Conservation (phyloP, 352 stramenopile species). For the Phytophthora pisi region DNA sequence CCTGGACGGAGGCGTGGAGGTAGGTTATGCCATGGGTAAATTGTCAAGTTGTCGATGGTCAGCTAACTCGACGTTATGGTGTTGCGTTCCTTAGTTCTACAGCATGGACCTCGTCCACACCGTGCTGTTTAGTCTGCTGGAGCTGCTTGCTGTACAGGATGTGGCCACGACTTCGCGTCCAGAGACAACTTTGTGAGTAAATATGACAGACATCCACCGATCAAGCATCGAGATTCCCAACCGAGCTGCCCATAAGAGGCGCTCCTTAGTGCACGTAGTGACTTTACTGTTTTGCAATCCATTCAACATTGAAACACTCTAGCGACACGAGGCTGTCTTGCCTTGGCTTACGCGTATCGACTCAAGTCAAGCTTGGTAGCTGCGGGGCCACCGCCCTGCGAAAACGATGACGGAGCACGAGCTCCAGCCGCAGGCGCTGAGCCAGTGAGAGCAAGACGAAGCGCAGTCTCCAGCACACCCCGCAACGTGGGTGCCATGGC, state of each 20-base stretch:
- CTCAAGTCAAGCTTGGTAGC: slow-evolving; percentile 53
- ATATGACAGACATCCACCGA: slow-evolving; percentile 12
- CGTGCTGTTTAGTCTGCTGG: slow-evolving; percentile 50
- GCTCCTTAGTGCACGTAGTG: slow-evolving; percentile 25
- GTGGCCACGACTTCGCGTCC: slow-evolving; percentile 37
- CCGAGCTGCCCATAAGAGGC: slow-evolving; percentile 8
- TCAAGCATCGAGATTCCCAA: slow-evolving; percentile 14
- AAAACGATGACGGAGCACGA: slow-evolving; percentile 12
- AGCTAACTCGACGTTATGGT: slow-evolving; percentile 8
- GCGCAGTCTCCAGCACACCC: slow-evolving; percentile 44
- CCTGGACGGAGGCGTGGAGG: slow-evolving; percentile 49
- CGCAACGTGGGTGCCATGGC: slow-evolving; percentile 48
- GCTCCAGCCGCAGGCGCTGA: slow-evolving; percentile 11
- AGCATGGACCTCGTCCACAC: slow-evolving; percentile 55
- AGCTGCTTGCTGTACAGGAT: slow-evolving; percentile 53
- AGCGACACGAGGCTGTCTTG: neutral
- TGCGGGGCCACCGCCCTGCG: slow-evolving; percentile 2
- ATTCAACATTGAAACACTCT: slow-evolving; percentile 24
- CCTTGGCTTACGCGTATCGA: slow-evolving; percentile 43
- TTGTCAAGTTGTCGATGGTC: neutral
- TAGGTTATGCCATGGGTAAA: slow-evolving; percentile 16
- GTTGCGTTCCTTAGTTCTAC: slow-evolving; percentile 39
- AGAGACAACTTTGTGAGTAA: slow-evolving; percentile 49
- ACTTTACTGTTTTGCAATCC: slow-evolving; percentile 11
- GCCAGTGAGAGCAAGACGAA: slow-evolving; percentile 51